Percentiles rank a stretch among this genome's conserved stretches.
Evolutionary conservation across 768 basidiomycete genomes (phyloP).

Genomic region (Nidularia pulvinata): DNA sequence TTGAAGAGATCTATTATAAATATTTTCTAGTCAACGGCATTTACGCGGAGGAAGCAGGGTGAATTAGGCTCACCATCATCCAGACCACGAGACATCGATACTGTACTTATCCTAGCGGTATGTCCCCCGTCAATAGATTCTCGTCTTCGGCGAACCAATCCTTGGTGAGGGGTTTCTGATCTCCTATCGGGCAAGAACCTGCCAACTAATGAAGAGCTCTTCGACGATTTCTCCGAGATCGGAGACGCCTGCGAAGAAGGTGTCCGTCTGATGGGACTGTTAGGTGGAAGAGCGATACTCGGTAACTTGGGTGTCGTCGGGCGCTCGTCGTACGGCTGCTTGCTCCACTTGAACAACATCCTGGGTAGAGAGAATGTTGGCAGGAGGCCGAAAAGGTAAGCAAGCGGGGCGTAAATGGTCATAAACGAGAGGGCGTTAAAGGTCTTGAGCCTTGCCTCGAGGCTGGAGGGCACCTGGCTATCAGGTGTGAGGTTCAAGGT

Average conservation of each 20-base stretch:
- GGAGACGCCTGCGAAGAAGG: slow-evolving; percentile 13
- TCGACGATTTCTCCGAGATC: slow-evolving; percentile 16
- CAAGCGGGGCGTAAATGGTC: slow-evolving; percentile 10
- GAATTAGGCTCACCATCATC: no score
- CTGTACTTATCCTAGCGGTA: not conserved
- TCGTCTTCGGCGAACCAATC: not conserved
- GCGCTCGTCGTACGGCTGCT: slow-evolving; percentile 15
- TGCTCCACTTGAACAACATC: slow-evolving; percentile 32
- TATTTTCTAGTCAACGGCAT: no score
- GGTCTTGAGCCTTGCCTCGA: slow-evolving; percentile 26
- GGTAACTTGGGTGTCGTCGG: slow-evolving; percentile 29
- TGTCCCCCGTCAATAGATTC: not conserved
- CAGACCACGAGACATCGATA: not conserved
- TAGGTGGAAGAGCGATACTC: slow-evolving; percentile 25
- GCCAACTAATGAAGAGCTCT: slow-evolving; percentile 4
- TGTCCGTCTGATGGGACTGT: slow-evolving; percentile 9
- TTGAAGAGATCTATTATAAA: no score
- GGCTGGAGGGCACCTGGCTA: slow-evolving; percentile 24
- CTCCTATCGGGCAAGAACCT: slow-evolving; percentile 10
- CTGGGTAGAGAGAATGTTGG: slow-evolving; percentile 8
- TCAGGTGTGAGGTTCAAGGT: slow-evolving; percentile 15
- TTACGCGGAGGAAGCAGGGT: no score
- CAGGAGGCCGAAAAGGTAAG: slow-evolving; percentile 5
- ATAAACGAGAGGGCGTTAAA: slow-evolving; percentile 19
- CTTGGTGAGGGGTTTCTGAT: slow-evolving; percentile 15